These are phyloP conservation scores for Mycotypha africana DNA, from an alignment of 371 early-diverging fungal species.

Conservation along the genomic window DNA sequence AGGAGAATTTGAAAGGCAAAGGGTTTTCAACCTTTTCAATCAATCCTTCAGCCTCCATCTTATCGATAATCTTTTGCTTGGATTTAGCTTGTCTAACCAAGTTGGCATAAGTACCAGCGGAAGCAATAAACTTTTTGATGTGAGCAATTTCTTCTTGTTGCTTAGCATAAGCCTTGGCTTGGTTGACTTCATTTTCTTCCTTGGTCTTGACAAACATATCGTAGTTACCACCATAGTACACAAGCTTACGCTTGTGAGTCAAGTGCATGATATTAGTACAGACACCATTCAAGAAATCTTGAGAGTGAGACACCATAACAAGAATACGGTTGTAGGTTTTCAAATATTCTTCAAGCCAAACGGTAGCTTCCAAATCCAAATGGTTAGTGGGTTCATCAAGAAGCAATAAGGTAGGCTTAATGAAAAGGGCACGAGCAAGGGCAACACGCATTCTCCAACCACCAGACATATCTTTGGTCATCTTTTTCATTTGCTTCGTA, in stretches of 20 bases:
- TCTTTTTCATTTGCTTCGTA: conserved; percentile 76
- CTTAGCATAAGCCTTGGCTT: conserved; percentile 96
- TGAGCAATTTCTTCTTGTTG: conserved; percentile 98
- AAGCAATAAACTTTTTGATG: conserved; percentile 98
- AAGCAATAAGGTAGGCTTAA: conserved; percentile 92
- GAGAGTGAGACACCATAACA: conserved; percentile 97
- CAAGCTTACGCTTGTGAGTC: conserved; percentile 83
- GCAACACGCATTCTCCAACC: conserved; percentile 99
- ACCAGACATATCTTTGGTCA: conserved; percentile 96
- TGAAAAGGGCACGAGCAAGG: conserved; percentile 95
- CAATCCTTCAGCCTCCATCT: conserved; percentile 98
- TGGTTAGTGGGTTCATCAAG: conserved; percentile 99
- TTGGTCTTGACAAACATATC: conserved; percentile 94
- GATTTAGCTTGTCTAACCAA: conserved; percentile 98
- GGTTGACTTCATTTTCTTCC: conserved; percentile 91
- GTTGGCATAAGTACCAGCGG: conserved; percentile 98
- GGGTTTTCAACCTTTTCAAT: conserved; percentile 87
- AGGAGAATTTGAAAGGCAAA: conserved; percentile 77
- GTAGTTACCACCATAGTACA: conserved; percentile 98
- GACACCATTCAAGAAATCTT: conserved; percentile 97
- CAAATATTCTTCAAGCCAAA: conserved; percentile 97
- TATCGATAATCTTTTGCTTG: conserved; percentile 98
- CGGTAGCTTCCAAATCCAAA: conserved; percentile 95
- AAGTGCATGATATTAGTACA: conserved; percentile 94
- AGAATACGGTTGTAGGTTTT: conserved; percentile 92